Evolutionary conservation across 345 rosid genomes (phyloP).

Genomic region (Anacardium occidentale): DNA sequence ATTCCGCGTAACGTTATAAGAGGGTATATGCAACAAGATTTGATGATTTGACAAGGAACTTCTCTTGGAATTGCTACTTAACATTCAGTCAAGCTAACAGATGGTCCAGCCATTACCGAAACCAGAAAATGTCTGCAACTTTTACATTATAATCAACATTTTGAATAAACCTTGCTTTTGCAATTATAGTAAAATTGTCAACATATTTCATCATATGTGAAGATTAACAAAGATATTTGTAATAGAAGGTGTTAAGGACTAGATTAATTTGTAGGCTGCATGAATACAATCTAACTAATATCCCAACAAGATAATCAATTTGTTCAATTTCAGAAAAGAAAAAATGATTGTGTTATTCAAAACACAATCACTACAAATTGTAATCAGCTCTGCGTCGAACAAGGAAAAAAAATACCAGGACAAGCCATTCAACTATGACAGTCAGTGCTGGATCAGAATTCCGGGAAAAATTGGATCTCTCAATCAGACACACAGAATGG

Average conservation of each 20-base stretch:
- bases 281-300: conserved; percentile 17
- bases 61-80: no score
- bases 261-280: conserved; percentile 5
- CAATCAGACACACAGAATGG: conserved; percentile 10
- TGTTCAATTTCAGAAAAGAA: conserved; percentile 13
- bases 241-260: not conserved
- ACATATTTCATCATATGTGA: no score
- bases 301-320: conserved; percentile 3
- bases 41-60: no score
- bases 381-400: conserved; percentile 23
- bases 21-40: no score
- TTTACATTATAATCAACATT: no score
- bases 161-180: no score
- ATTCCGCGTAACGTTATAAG: no score
- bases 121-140: no score
- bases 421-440: conserved; percentile 14
- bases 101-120: no score
- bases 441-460: conserved; percentile 9
- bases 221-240: no score
- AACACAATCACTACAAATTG: conserved; percentile 22
- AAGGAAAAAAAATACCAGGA: conserved; percentile 16
- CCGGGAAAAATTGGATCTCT: conserved; percentile 28
- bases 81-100: no score
- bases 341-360: conserved; percentile 10
- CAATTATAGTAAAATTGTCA: no score